phyloP scores from a whole-genome alignment of 2,329 filamentous ascomycete species.

The Alternaria conjuncta region DNA sequence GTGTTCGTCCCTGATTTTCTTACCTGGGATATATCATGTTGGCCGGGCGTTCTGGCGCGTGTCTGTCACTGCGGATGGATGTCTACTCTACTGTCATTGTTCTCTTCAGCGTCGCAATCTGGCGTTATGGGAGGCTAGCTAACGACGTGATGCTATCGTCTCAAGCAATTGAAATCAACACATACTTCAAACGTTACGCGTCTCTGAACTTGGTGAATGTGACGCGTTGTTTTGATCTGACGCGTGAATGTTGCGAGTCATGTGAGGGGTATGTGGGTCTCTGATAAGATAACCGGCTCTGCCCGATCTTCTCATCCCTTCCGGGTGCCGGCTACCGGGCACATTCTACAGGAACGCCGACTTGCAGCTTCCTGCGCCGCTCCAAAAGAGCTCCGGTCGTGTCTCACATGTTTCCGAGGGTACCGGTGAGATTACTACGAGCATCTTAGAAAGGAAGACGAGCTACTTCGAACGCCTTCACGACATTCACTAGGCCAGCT shows the following conservation, averaged over 20 bases:
- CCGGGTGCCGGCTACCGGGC: neutral
- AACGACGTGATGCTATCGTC: conserved; percentile 27
- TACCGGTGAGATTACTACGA: neutral
- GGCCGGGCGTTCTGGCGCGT: conserved; percentile 33
- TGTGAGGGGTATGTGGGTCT: conserved; percentile 5
- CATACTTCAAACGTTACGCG: conserved; percentile 23
- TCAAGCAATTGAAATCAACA: conserved; percentile 23
- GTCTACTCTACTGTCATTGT: conserved; percentile 8
- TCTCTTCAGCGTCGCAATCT: conserved; percentile 6
- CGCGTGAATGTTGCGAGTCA: conserved; percentile 9
- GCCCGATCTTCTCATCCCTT: neutral
- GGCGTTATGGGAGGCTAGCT: conserved; percentile 18
- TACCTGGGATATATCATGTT: conserved; percentile 28
- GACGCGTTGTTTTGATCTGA: conserved; percentile 21
- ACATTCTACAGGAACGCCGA: neutral
- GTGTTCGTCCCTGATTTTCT: conserved; percentile 24
- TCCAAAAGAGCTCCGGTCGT: neutral
- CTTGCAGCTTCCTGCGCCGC: neutral
- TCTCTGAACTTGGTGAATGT: neutral
- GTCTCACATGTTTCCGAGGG: neutral
- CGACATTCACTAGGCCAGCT: neutral
- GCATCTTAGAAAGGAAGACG: neutral
- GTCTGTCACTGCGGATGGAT: neutral
- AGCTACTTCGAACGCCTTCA: neutral
- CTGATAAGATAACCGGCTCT: neutral